Percentiles rank a stretch among this genome's conserved stretches.
These are phyloP conservation scores for Stenogyne calaminthoides DNA, from an alignment of 305 asterid genomes.

Conservation along the genomic window DNA sequence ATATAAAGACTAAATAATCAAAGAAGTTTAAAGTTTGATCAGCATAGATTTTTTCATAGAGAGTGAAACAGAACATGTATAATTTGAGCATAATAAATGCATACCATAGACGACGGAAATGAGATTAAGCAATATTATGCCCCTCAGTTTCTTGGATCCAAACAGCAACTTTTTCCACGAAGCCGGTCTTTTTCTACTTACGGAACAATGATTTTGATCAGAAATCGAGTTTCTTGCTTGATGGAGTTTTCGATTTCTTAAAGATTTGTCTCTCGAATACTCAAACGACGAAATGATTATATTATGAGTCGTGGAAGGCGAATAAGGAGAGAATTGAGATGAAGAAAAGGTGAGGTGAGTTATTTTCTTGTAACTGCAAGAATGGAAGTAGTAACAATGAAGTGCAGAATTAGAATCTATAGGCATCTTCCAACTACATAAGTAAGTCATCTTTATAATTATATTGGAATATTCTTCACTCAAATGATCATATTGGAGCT, in stretches of 20 bases:
- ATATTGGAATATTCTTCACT: not conserved
- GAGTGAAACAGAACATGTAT: not conserved
- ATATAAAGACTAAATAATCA: not conserved
- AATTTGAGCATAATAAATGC: not conserved
- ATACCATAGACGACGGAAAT: constrained; percentile 55
- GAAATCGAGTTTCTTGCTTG: constrained; percentile 22
- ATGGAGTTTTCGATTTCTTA: constrained; percentile 18
- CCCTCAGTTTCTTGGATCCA: constrained; percentile 51
- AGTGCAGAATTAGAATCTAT: constrained; percentile 31
- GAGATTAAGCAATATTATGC: constrained; percentile 56
- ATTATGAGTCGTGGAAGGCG: not conserved
- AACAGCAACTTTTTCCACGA: constrained; percentile 36
- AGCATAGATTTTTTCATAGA: not conserved
- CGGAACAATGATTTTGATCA: constrained; percentile 15
- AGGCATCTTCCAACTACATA: constrained; percentile 38
- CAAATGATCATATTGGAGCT: not conserved
- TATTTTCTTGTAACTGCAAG: constrained; percentile 34
- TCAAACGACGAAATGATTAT: not conserved
- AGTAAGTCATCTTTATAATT: constrained; percentile 31
- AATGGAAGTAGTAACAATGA: constrained; percentile 35
- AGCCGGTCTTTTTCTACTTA: constrained; percentile 28
- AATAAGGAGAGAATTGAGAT: constrained; percentile 18
- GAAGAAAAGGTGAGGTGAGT: constrained; percentile 38
- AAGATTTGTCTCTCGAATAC: constrained; percentile 24
- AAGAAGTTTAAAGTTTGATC: not conserved